Conservation (phyloP, 2,329 filamentous ascomycete species). For the Geosmithia flava region DNA sequence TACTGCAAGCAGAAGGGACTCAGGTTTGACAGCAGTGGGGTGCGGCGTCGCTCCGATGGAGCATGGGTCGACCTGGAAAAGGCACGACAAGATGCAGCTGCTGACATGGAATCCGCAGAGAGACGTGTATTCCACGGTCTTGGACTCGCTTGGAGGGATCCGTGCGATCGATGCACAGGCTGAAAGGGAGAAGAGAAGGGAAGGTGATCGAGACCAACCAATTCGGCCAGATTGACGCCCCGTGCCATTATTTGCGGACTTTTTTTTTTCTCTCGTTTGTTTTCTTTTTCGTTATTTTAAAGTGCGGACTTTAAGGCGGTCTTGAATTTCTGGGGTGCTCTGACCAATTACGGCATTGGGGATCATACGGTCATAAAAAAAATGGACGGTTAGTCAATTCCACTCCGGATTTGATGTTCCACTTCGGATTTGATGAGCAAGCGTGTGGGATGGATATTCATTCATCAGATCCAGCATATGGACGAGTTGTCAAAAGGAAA, state of each 20-base stretch:
- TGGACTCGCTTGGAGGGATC: constrained; percentile 53
- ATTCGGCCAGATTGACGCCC: not conserved
- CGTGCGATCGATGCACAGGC: constrained; percentile 56
- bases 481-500: too few relatives aligned
- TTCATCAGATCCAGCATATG: too few relatives aligned
- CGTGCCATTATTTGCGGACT: not conserved
- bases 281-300: not conserved
- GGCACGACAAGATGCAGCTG: constrained; percentile 28
- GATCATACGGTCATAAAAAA: too few relatives aligned
- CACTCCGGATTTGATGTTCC: too few relatives aligned
- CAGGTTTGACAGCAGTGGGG: constrained; percentile 88
- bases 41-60: constrained; percentile 55
- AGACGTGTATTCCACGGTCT: constrained; percentile 68
- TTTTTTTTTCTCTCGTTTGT: not conserved
- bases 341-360: too few relatives aligned
- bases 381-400: too few relatives aligned
- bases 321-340: not conserved
- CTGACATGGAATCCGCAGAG: constrained; percentile 63
- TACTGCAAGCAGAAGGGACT: constrained; percentile 60
- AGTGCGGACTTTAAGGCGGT: not conserved
- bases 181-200: constrained; percentile 16
- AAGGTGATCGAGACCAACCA: too few relatives aligned
- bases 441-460: too few relatives aligned
- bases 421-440: too few relatives aligned
- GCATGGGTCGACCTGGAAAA: constrained; percentile 61